Percentiles rank a stretch among this genome's conserved stretches.
Conservation (phyloP, 2,329 filamentous ascomycete species). For the Calonectria henricotiae region DNA sequence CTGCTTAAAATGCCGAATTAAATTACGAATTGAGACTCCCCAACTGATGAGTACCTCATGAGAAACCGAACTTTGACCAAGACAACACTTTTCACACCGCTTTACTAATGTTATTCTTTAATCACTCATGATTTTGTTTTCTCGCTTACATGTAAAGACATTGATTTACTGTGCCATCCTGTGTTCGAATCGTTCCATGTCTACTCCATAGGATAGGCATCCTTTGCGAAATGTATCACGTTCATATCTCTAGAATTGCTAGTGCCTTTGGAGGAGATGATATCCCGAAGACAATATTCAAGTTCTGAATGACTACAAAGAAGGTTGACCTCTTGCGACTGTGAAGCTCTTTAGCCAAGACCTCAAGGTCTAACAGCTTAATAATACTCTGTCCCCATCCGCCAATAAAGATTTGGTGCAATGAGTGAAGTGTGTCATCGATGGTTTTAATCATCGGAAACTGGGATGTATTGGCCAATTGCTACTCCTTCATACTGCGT, state of each 20-base stretch:
- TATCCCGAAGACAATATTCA: neutral
- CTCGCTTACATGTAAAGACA: no score
- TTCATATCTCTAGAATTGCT: neutral
- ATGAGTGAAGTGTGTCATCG: neutral
- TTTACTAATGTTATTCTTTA: no score
- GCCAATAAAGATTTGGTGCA: slow-evolving; percentile 11
- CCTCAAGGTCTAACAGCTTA: neutral
- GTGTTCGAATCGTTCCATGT: no score
- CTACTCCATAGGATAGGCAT: no score
- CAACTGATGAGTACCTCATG: no score
- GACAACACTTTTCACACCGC: no score
- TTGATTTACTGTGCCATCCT: no score
- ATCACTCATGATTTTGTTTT: no score
- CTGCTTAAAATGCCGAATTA: no score
- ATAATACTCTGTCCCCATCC: slow-evolving; percentile 7
- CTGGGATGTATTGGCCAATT: neutral
- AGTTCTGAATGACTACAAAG: neutral
- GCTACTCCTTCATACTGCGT: neutral
- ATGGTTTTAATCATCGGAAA: slow-evolving; percentile 6
- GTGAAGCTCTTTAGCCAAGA: neutral
- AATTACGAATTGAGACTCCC: no score
- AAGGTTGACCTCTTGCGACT: neutral
- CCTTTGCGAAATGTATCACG: no score
- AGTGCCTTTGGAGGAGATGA: slow-evolving; percentile 1
- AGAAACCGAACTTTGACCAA: no score